Percentiles rank a stretch among this genome's conserved stretches.
These are phyloP conservation scores for Melastoma candidum DNA, from an alignment of 441 rosid genomes.

Conservation along the genomic window DNA sequence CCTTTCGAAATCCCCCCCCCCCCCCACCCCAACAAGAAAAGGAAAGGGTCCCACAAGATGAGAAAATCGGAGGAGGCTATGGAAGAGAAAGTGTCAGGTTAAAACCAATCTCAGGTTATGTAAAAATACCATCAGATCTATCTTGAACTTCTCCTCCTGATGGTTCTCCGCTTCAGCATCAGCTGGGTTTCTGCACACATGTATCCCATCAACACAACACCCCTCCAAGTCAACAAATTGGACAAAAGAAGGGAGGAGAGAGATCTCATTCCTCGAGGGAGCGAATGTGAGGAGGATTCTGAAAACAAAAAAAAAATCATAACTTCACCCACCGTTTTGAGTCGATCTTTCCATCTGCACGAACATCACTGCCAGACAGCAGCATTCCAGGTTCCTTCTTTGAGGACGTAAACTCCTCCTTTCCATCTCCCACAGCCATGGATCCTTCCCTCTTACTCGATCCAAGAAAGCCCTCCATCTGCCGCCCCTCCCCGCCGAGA, in stretches of 20 bases:
- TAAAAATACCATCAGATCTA: slow-evolving; percentile 91
- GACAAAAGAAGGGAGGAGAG: background rate
- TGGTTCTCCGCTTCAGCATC: slow-evolving; percentile 32
- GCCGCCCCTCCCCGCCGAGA: slow-evolving; percentile 2
- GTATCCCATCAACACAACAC: background rate
- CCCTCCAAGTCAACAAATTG: background rate
- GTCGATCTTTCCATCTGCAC: slow-evolving; percentile 22
- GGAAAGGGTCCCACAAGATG: slow-evolving; percentile 1
- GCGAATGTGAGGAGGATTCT: background rate
- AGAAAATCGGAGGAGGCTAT: background rate
- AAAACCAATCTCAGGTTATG: slow-evolving; percentile 2
- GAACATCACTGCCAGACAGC: slow-evolving; percentile 43
- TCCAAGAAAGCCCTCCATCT: slow-evolving; percentile 24
- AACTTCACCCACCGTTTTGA: slow-evolving; percentile 41
- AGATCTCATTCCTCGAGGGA: background rate
- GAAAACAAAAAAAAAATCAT: background rate
- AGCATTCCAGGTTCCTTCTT: slow-evolving; percentile 40
- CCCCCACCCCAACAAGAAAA: background rate
- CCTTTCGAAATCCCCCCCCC: slow-evolving; percentile 27
- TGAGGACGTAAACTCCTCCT: slow-evolving; percentile 55
- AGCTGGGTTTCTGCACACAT: slow-evolving; percentile 33
- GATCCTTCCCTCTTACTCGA: slow-evolving; percentile 40
- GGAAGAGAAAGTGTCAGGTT: background rate
- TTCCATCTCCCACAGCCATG: slow-evolving; percentile 23
- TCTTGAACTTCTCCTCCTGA: slow-evolving; percentile 70